Conservation (phyloP, 73 alveolate genomes). For the Stentor roeselii region DNA sequence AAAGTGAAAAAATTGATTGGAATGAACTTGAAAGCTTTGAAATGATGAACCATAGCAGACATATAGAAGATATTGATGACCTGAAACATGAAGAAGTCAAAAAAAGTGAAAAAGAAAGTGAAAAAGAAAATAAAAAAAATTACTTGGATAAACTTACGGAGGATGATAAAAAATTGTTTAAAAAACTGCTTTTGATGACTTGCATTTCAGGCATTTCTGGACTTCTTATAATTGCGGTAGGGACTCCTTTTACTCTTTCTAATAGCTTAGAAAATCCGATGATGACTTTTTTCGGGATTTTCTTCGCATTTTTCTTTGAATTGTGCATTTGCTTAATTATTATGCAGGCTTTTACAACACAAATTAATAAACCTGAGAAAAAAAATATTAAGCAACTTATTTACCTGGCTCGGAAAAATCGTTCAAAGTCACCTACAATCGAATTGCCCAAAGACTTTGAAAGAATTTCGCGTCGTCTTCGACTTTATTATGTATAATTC, state of each 20-base stretch:
- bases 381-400: too few species aligned
- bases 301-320: neutral
- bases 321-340: neutral
- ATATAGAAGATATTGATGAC: neutral
- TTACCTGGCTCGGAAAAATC: too few species aligned
- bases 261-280: neutral
- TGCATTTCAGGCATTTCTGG: constrained; percentile 11
- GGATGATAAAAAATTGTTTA: neutral
- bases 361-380: too few species aligned
- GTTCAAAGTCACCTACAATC: too few species aligned
- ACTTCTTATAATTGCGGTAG: neutral
- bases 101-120: neutral
- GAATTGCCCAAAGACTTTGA: too few species aligned
- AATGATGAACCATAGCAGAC: neutral
- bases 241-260: neutral
- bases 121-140: neutral
- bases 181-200: constrained; percentile 19
- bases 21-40: neutral
- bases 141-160: neutral
- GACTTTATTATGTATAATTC: too few species aligned
- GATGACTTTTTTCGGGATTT: neutral
- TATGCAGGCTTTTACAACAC: neutral
- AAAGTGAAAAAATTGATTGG: neutral
- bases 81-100: neutral
- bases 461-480: too few species aligned